Base-by-base conservation (phyloP, 1,139 yeast genomes). In the Candida sanyaensis region DNA sequence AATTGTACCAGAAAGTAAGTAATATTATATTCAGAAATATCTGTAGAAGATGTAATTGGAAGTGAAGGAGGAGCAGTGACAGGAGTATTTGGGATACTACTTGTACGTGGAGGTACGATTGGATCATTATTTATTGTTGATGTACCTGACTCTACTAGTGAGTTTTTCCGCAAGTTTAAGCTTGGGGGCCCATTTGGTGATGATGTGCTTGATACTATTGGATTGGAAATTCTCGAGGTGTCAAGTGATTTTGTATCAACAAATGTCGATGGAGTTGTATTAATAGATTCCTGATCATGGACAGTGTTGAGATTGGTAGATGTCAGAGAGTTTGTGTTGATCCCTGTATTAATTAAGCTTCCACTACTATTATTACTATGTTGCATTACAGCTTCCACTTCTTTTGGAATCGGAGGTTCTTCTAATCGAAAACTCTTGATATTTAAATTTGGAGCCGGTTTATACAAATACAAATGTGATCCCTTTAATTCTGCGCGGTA, bases 401-500 rank as follows among this genome's bases (percentile, higher is more conserved):
- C 43, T 34, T 44, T 39, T 11, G 38, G 39, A n/a, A 29, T 12
- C 2, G 39, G 43, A 6, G 44, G 42, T n/a, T 49, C 49, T 10
- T 49, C 46, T 34, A 64, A 50, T 52, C 59, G 49, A 59, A 84
- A 81, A 51, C 68, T 67, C 57, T 73, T 80, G 37, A 81, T 75
- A 56, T 73, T 78, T 40, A 77, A 54, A 37, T 69, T 78, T 9
- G 73, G 61, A 1, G 83, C 81, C 6, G 83, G 72, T 57, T 80
- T 84, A 66, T 78, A 84, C 26, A 87, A 61, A 51, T 74, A 73
- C 47, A 87, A 63, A 45, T 75, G 74, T 0, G 88, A 77, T 7
- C 95, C 95, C 56, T 75, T 80, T 53, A 87, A 67, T 60, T 85
- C 91, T 0, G 84, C 87, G 48, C 86, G 73, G 55, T 69, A 80